These are phyloP conservation scores for Pittosporum tobira DNA, from an alignment of 129 eudicot genomes.

Conservation along the genomic window DNA sequence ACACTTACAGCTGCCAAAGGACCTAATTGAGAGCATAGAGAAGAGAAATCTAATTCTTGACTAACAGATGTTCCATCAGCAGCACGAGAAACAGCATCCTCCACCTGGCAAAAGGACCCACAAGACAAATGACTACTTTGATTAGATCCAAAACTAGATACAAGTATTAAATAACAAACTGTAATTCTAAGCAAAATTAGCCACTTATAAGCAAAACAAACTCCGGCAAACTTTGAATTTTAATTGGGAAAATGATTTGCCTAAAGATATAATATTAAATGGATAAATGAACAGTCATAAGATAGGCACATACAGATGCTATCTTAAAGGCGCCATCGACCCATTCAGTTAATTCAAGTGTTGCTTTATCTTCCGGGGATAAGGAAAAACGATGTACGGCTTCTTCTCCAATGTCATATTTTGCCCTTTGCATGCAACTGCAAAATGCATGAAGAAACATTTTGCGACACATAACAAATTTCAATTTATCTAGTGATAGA, in stretches of 20 bases:
- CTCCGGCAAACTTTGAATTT: background rate
- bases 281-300: slow-evolving; percentile 14
- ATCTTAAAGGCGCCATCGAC: slow-evolving; percentile 83
- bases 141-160: background rate
- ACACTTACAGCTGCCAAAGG: slow-evolving; percentile 71
- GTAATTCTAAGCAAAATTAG: background rate
- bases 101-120: slow-evolving; percentile 49
- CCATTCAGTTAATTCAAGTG: slow-evolving; percentile 91
- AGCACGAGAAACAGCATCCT: slow-evolving; percentile 96
- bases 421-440: slow-evolving; percentile 98
- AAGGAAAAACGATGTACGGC: slow-evolving; percentile 86
- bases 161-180: no score
- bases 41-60: slow-evolving; percentile 74
- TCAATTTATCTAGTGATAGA: no score
- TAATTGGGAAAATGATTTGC: background rate
- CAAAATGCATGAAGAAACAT: no score
- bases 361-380: slow-evolving; percentile 97
- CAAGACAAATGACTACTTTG: background rate
- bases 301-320: slow-evolving; percentile 73
- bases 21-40: slow-evolving; percentile 82
- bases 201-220: background rate
- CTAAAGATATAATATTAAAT: background rate
- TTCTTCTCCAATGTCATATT: slow-evolving; percentile 94
- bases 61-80: slow-evolving; percentile 67
- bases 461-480: slow-evolving; percentile 22